Evolutionary conservation across 208 protist species (phyloP).

Genomic region (Leishmania braziliensis): DNA sequence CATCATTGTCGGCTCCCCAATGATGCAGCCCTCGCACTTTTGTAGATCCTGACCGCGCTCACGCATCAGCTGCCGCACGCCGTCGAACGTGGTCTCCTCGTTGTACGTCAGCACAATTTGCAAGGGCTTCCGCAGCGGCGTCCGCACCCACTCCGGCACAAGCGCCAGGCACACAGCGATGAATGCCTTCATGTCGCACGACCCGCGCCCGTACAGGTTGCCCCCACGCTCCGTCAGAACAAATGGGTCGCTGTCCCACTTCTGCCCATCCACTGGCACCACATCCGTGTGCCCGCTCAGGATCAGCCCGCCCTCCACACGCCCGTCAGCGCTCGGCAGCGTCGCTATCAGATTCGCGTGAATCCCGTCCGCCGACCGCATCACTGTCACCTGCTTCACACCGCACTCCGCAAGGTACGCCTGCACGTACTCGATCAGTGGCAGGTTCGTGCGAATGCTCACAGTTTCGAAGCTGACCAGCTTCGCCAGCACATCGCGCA

Average conservation of each 20-base stretch:
- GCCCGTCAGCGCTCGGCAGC: conserved; percentile 49
- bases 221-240: conserved; percentile 57
- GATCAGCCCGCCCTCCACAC: conserved; percentile 61
- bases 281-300: conserved; percentile 77
- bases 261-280: conserved; percentile 71
- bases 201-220: conserved; percentile 68
- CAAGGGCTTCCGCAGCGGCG: conserved; percentile 55
- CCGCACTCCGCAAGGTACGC: conserved; percentile 34
- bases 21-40: conserved; percentile 56
- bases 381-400: conserved; percentile 37
- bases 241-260: conserved; percentile 72
- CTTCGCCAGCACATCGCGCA: conserved; percentile 48
- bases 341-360: conserved; percentile 70
- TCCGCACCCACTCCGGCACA: conserved; percentile 34
- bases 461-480: conserved; percentile 65
- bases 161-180: conserved; percentile 58
- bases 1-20: conserved; percentile 61
- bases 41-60: conserved; percentile 25
- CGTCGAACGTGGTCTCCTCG: conserved; percentile 51
- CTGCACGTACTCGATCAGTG: conserved; percentile 50
- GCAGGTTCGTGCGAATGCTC: conserved; percentile 51
- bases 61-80: conserved; percentile 32
- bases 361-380: conserved; percentile 40
- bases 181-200: conserved; percentile 81
- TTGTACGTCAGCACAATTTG: conserved; percentile 65